phyloP scores from a whole-genome alignment of 371 early-diverging fungal species.

The Apophysomyces variabilis region DNA sequence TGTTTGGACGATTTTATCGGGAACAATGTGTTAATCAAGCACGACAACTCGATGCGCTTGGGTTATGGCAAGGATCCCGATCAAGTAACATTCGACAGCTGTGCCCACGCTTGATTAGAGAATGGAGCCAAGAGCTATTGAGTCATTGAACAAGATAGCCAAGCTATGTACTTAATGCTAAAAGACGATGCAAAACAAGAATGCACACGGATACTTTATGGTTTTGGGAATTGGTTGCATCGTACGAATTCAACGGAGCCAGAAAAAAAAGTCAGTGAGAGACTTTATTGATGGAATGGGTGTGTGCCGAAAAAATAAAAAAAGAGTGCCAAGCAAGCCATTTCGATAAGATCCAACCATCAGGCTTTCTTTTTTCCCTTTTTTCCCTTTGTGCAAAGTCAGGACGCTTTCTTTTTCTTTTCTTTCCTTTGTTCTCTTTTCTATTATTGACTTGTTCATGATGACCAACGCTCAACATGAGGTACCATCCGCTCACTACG shows the following conservation, averaged over 20 bases:
- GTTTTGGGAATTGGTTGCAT: no score
- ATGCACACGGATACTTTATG: no score
- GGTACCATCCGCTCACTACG: constrained; percentile 5
- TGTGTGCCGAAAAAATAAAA: not conserved
- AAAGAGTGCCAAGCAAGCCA: not conserved
- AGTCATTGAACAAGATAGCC: constrained; percentile 13
- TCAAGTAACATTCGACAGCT: constrained; percentile 43
- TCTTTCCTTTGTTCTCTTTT: no score
- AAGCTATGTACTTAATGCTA: not conserved
- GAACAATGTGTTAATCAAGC: constrained; percentile 54
- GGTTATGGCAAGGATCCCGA: constrained; percentile 40
- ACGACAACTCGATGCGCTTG: constrained; percentile 48
- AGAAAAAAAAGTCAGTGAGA: not conserved
- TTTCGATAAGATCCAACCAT: not conserved
- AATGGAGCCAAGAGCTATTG: constrained; percentile 54
- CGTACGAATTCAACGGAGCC: not conserved
- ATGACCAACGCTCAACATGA: constrained; percentile 10
- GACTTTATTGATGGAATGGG: no score
- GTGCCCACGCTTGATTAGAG: constrained; percentile 47
- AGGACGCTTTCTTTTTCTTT: no score
- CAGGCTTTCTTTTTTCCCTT: not conserved
- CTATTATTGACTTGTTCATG: not conserved
- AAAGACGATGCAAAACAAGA: no score
- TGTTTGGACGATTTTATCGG: constrained; percentile 52
- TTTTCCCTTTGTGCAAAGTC: not conserved